Conservation (phyloP, 208 protist species). For the Trypanosoma rangeli region DNA sequence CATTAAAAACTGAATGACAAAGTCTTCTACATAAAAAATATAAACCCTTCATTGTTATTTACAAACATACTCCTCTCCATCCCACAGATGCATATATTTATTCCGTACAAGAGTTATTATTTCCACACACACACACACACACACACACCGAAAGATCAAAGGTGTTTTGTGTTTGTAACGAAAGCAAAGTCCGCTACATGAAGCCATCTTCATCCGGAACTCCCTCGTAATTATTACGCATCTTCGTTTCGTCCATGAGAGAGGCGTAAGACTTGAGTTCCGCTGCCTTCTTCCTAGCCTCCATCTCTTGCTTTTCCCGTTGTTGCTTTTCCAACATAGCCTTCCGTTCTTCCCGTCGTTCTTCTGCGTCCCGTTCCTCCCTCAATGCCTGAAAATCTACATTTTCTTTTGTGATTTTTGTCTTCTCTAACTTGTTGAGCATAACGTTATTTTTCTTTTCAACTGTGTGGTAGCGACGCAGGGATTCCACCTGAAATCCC, state of each 20-base stretch:
- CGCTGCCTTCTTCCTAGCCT: conserved; percentile 73
- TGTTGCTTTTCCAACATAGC: conserved; percentile 43
- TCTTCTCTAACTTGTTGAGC: conserved; percentile 94
- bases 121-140: background rate
- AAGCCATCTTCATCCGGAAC: conserved; percentile 94
- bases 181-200: conserved; percentile 14
- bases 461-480: conserved; percentile 76
- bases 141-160: background rate
- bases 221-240: conserved; percentile 81
- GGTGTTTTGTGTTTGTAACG: background rate
- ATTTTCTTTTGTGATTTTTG: conserved; percentile 88
- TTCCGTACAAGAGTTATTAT: background rate
- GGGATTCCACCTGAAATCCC: conserved; percentile 91
- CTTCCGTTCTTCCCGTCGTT: conserved; percentile 48
- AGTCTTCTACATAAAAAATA: background rate
- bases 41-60: background rate
- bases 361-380: conserved; percentile 76
- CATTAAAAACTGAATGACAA: background rate
- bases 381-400: conserved; percentile 79
- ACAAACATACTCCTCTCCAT: background rate
- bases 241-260: conserved; percentile 80
- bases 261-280: conserved; percentile 82
- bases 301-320: conserved; percentile 62
- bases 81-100: background rate
- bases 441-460: conserved; percentile 86